These are phyloP conservation scores for Rubia tinctorum DNA, from an alignment of 305 asterid species.

Conservation along the genomic window DNA sequence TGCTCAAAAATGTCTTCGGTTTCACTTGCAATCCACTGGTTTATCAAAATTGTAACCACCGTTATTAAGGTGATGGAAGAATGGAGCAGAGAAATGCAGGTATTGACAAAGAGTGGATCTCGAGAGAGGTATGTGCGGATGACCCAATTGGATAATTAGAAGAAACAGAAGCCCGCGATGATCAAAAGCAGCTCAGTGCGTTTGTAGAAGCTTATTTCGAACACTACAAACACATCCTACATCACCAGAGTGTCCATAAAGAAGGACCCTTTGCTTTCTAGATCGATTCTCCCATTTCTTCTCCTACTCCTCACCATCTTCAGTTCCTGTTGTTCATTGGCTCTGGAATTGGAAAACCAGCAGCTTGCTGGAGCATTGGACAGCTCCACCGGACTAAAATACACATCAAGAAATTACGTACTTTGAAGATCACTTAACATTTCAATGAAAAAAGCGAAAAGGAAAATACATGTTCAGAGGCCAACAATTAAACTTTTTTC, in stretches of 20 bases:
- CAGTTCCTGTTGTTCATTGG: not conserved
- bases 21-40: constrained; percentile 43
- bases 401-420: too few relatives aligned
- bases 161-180: constrained; percentile 55
- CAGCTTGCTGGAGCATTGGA: not conserved
- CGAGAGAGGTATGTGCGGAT: constrained; percentile 51
- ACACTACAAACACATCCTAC: constrained; percentile 73
- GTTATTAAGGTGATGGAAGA: constrained; percentile 66
- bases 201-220: constrained; percentile 64
- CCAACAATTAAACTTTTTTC: too few relatives aligned
- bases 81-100: constrained; percentile 86
- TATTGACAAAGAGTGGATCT: constrained; percentile 76
- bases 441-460: too few relatives aligned
- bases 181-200: constrained; percentile 60
- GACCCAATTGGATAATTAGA: constrained; percentile 66
- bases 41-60: constrained; percentile 53
- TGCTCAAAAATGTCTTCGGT: constrained; percentile 63
- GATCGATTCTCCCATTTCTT: not conserved
- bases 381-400: not conserved
- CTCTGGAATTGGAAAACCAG: not conserved
- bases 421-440: too few relatives aligned
- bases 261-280: constrained; percentile 35
- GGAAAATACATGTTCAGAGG: too few relatives aligned
- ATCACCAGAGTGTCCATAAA: constrained; percentile 72
- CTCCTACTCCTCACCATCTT: constrained; percentile 23